Base-by-base conservation (phyloP, 495 filamentous ascomycete species). In the Penicillium lividum region DNA sequence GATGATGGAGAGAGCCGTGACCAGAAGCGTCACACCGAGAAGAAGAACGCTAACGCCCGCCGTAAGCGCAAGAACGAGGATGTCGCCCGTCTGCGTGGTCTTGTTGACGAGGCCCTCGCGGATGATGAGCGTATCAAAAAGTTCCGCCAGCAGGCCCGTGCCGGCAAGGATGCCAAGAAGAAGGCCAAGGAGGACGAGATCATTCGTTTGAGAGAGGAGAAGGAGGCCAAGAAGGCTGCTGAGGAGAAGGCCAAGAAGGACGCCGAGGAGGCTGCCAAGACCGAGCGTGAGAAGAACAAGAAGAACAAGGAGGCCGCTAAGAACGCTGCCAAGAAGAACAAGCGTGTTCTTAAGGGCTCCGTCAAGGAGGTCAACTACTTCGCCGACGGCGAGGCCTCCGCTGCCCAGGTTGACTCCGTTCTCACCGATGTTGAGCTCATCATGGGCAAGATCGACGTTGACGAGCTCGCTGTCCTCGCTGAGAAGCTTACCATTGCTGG, bases 21-120 rank as follows among this genome's bases (percentile, higher is more conserved):
- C 78, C 94, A 98, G 83, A 97, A 96, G 83, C 91, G 94, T 48
- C 92, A 97, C 77, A 84, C 92, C 57, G 95, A 98, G 82, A 87
- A 91, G 66, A 98, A 98, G 86, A 98, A 98, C 78, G 85, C 90
- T 79, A 96, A 96, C 71, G 89, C 91, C 38, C 91, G 94, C 71
- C 91, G 93, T 74, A 98, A 98, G 91, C 94, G 91, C 84, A 98
- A 98, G 92, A 90, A 86, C 18, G 94, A 98, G 84, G 94, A 98
- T 74, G 95, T 87, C 63, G 84, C 89, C 34, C 90, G 94, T 65
- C 84, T 98, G 58, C 85, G 93, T 62, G 87, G 90, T 73, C 76
- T 98, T 45, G 85, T 98, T 34, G 95, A 98, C 71, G 89, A 96
- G 66, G 84, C 81, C 58, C 83, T 91, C 28, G 85, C 85, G 50